Percentiles rank a stretch among this genome's conserved stretches.
Evolutionary conservation across 352 stramenopile species (phyloP).

Genomic region (Phytophthora constricta): DNA sequence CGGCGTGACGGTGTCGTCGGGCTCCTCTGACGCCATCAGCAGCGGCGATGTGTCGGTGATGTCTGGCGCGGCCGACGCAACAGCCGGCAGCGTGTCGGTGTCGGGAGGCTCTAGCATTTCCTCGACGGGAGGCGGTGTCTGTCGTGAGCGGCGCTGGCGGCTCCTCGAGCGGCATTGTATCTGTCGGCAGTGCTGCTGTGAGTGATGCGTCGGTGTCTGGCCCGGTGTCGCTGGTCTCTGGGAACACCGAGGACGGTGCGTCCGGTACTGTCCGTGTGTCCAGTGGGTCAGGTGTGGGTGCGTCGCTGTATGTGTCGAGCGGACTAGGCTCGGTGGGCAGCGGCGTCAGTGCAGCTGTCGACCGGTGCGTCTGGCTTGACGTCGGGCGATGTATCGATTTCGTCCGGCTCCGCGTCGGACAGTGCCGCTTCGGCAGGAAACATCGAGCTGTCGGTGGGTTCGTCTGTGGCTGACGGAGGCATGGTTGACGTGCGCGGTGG

Average conservation of each 20-base stretch:
- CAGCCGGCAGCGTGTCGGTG: slow-evolving; percentile 22
- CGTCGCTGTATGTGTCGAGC: neutral
- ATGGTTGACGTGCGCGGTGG: slow-evolving; percentile 25
- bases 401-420: neutral
- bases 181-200: slow-evolving; percentile 13
- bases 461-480: slow-evolving; percentile 5
- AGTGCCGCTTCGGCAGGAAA: neutral
- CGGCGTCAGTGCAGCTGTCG: neutral
- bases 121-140: slow-evolving; percentile 27
- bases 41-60: slow-evolving; percentile 24
- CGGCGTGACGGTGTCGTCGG: slow-evolving; percentile 17
- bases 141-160: slow-evolving; percentile 30
- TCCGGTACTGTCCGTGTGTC: slow-evolving; percentile 30
- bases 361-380: neutral
- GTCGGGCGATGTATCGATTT: slow-evolving; percentile 1
- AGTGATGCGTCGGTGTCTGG: slow-evolving; percentile 17
- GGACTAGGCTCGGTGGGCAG: neutral
- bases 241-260: slow-evolving; percentile 11
- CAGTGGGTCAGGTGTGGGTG: slow-evolving; percentile 25
- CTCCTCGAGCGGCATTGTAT: slow-evolving; percentile 22
- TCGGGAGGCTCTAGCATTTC: slow-evolving; percentile 22
- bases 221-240: slow-evolving; percentile 18
- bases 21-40: slow-evolving; percentile 6
- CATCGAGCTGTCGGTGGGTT: neutral
- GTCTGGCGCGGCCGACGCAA: slow-evolving; percentile 13